Percentiles rank a stretch among this genome's conserved stretches.
Evolutionary conservation across 2,329 filamentous ascomycete species (phyloP).

Genomic region (Ilyonectria mors-panacis): DNA sequence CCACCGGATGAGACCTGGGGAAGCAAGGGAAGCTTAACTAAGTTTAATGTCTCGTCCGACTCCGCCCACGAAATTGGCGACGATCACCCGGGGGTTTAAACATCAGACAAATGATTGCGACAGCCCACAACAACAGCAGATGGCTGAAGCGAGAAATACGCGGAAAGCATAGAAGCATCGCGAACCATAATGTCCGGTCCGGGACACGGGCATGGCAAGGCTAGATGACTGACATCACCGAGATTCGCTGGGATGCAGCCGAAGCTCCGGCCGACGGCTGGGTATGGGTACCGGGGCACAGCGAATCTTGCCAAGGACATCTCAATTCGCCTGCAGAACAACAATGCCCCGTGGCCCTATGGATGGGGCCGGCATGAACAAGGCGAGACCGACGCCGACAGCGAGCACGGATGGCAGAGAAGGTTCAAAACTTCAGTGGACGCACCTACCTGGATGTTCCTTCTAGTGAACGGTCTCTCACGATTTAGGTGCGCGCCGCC

Average conservation of each 20-base stretch:
- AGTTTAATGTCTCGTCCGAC: slow-evolving; percentile 3
- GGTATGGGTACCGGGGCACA: not conserved
- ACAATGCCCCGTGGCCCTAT: not conserved
- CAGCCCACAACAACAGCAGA: slow-evolving; percentile 17
- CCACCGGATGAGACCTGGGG: slow-evolving; percentile 19
- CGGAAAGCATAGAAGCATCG: slow-evolving; percentile 3
- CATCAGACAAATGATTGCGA: slow-evolving; percentile 18
- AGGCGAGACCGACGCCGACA: not conserved
- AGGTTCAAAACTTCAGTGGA: not conserved
- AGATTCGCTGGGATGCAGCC: not conserved
- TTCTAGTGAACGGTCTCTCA: not conserved
- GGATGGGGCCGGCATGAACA: not conserved
- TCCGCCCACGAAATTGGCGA: slow-evolving; percentile 28
- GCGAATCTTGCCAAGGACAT: not conserved
- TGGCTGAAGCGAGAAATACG: slow-evolving; percentile 17
- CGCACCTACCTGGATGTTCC: not conserved
- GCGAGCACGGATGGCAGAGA: not conserved
- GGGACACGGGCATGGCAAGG: not conserved
- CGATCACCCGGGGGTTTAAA: slow-evolving; percentile 19
- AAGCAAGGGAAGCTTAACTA: slow-evolving; percentile 19
- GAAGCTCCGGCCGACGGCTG: not conserved
- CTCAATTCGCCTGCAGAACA: not conserved
- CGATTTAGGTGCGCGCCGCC: not conserved
- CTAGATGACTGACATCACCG: not conserved
- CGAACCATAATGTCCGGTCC: not conserved